Evolutionary conservation across 23 red algal genomes (phyloP), one percentile per base, ranked within the genome.

Genomic region (Gracilaria caudata): DNA sequence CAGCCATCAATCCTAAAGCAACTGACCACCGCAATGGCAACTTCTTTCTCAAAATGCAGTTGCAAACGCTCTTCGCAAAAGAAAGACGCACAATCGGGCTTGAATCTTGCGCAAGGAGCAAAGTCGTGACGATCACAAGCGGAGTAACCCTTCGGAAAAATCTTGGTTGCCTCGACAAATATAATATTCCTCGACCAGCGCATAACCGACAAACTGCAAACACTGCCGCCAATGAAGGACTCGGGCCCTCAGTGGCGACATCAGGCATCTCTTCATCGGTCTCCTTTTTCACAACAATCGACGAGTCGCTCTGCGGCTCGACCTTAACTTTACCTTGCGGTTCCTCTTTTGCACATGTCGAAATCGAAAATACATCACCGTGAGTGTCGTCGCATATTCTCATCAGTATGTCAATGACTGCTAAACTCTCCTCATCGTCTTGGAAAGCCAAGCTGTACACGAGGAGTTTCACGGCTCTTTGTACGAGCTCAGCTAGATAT

Each of bases 41-140:
- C 25, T 24, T 73, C 24, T 91, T 81, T 58, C 47, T 91, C 61
- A 91, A 23, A 58, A 91, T 73, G 16, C 36, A 35, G 30, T 73
- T 59, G 11, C 8, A 65, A 7, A 91, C 77, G 26, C 39, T 51
- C 46, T 51, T 68, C 32, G 77, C 77, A 58, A 91, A 91, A n/a
- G 46, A 59, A 24, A 91, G 45, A 47, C 87, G 87, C 65, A 91
- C 78, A 25, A 35, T 43, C n/a, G 87, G 40, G 20, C 64, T 65
- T 38, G 40, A 28, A 81, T 91, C 87, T 71, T 91, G 87, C 11
- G 87, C 76, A 81, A 74, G 32, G 32, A 91, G 78, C 47, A 91
- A 7, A 3, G 78, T 82, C 23, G 78, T 71, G 19, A 91, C 61
- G 47, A 82, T 57, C 34, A 82, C 57, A 51, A 54, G 38, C 17